phyloP scores from a whole-genome alignment of 371 early-diverging fungal genomes.

The Synchytrium microbalum region DNA sequence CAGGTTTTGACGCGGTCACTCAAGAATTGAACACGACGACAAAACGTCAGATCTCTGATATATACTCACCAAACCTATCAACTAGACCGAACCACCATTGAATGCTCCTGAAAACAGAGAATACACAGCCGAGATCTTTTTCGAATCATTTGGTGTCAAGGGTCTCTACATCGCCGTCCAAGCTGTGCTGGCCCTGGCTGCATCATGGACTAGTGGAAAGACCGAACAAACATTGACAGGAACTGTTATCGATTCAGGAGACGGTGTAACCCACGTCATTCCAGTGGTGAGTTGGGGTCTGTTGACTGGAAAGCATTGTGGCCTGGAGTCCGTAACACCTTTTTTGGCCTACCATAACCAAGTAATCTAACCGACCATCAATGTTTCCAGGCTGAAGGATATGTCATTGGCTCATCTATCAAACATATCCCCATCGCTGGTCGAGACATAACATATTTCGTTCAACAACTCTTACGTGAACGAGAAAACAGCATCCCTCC shows the following conservation, averaged over 20 bases:
- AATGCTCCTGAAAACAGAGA: conserved; percentile 99
- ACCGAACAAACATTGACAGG: conserved; percentile 76
- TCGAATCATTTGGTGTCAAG: conserved; percentile 99
- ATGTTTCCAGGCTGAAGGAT: conserved; percentile 82
- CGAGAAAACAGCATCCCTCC: conserved; percentile 92
- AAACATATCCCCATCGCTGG: conserved; percentile 98
- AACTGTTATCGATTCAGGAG: conserved; percentile 94
- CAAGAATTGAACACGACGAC: too few relatives aligned
- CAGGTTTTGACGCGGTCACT: too few relatives aligned
- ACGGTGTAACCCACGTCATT: conserved; percentile 98
- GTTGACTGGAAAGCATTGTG: too few relatives aligned
- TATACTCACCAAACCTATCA: conserved; percentile 41
- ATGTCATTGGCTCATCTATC: conserved; percentile 93
- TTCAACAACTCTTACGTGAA: conserved; percentile 91
- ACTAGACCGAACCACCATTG: conserved; percentile 98
- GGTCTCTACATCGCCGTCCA: conserved; percentile 99
- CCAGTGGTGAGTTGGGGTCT: conserved; percentile 66
- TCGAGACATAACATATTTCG: conserved; percentile 92
- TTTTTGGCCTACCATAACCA: too few relatives aligned
- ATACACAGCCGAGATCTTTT: conserved; percentile 99
- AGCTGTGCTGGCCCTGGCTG: conserved; percentile 91
- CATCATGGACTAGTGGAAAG: conserved; percentile 53
- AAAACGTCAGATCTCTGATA: too few relatives aligned
- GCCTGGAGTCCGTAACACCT: too few relatives aligned
- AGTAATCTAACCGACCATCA: not conserved